Evolutionary conservation across 768 basidiomycete genomes (phyloP).

Genomic region (Panaeolus papilionaceus): DNA sequence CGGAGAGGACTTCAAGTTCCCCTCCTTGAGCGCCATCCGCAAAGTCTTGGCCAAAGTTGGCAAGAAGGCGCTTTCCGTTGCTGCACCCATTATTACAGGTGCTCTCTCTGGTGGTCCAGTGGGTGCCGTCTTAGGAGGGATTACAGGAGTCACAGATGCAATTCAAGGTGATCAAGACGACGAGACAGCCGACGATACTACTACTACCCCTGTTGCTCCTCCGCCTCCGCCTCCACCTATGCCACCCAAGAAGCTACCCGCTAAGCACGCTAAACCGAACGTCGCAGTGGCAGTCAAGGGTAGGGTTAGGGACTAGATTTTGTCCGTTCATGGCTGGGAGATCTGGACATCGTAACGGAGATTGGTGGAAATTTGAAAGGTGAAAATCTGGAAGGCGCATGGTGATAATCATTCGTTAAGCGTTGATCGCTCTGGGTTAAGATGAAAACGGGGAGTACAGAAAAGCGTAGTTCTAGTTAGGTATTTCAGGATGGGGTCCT

Average conservation of each 20-base stretch:
- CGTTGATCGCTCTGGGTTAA: not conserved
- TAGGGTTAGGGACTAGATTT: too few species aligned
- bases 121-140: not conserved
- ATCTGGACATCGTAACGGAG: too few species aligned
- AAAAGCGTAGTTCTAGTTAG: not conserved
- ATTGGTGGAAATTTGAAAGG: too few species aligned
- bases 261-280: not conserved
- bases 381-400: too few species aligned
- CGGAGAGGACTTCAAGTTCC: slow-evolving; percentile 7
- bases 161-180: not conserved
- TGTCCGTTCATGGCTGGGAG: too few species aligned
- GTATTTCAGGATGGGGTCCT: not conserved
- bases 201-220: too few species aligned
- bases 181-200: not conserved
- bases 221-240: not conserved
- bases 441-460: not conserved
- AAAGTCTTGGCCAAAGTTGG: not conserved
- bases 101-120: not conserved
- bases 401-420: not conserved
- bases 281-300: too few species aligned
- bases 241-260: not conserved
- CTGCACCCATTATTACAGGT: not conserved
- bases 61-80: not conserved
- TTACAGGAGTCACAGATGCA: not conserved
- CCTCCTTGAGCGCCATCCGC: not conserved